Evolutionary conservation across 2,329 filamentous ascomycete genomes (phyloP).

Genomic region (Ustulina deusta): DNA sequence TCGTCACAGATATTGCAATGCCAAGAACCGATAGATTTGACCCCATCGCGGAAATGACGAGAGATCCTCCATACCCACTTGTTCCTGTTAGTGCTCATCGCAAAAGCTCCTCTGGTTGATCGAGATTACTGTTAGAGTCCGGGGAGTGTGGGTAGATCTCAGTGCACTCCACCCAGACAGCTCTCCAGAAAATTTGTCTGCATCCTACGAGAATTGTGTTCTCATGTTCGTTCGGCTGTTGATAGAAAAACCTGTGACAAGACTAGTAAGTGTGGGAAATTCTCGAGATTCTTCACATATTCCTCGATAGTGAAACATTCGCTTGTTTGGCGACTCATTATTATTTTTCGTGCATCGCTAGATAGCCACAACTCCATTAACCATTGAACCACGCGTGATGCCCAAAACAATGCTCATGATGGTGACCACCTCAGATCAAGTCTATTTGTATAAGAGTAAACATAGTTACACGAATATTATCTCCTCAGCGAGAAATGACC

Average conservation of each 20-base stretch:
- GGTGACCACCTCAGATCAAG: conserved; percentile 35
- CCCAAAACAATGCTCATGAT: conserved; percentile 23
- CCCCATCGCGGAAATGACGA: conserved; percentile 24
- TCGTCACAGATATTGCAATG: conserved; percentile 7
- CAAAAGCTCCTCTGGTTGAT: not conserved
- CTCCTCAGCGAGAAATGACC: conserved; percentile 4
- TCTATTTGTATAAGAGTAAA: conserved; percentile 33
- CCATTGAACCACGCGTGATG: conserved; percentile 11
- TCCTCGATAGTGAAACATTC: not conserved
- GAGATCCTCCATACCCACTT: conserved; percentile 30
- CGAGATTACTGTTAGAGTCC: conserved; percentile 26
- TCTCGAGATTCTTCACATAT: not conserved
- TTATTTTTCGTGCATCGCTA: conserved; percentile 24
- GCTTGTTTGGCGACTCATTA: conserved; percentile 4
- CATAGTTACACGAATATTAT: conserved; percentile 34
- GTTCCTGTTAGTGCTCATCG: not conserved
- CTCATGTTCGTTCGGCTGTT: not conserved
- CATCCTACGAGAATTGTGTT: not conserved
- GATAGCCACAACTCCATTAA: conserved; percentile 26
- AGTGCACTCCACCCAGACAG: conserved; percentile 7
- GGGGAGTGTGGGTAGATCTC: too few relatives aligned
- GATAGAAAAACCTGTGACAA: not conserved
- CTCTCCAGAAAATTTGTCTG: not conserved
- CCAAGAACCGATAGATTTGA: not conserved
- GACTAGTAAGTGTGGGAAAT: too few relatives aligned